Base-by-base conservation (phyloP, 371 early-diverging fungal species). In the Mortierella sp. region DNA sequence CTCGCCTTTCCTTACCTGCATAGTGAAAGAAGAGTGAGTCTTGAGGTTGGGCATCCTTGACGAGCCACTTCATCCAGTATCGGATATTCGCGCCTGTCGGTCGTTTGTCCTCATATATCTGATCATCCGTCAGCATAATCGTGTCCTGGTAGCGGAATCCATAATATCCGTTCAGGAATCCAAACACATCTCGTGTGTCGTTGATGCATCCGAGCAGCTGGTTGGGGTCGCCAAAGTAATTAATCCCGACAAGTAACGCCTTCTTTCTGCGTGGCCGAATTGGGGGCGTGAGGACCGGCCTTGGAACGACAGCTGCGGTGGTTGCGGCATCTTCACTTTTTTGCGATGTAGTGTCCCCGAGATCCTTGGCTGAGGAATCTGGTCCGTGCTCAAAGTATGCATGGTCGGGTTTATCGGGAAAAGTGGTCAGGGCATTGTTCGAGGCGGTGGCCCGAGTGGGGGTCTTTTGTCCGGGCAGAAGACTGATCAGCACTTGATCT, bases 211-310 rank as follows among this genome's bases (percentile, higher is more conserved):
- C 88, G 60, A 63, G 21, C 15, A 76, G 49, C 47, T 76, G 78
- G 57, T 85, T 86, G 21, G 80, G 78, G 21, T 93, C 87, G 28
- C 90, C 89, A 41, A 83, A 83, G 72, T 97, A 97, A 72, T 97
- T 97, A 78, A 96, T 95, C 39, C 97, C 97, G 46, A 97, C 89
- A 47, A 97, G 79, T 52, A 97, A 80, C 2, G 96, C 97, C 56
- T 89, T 87, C 78, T 92, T 93, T 58, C 89, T 80, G 32, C 90
- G 86, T 21, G 79, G 70, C 3, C 78, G 64, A n/a, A 58, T 58
- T 0, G 68, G 64, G 1, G 69, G 43, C 11, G 21, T 12, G 1
- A 53, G 55, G 8, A 55, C 46, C 8, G 58, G 26, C 15, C 50
- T 47, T 37, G 72, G 67, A 19, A 72, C 37, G 42, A 65, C 41